Conservation (phyloP, 805 yeast species). For the Spathaspora sp. region DNA sequence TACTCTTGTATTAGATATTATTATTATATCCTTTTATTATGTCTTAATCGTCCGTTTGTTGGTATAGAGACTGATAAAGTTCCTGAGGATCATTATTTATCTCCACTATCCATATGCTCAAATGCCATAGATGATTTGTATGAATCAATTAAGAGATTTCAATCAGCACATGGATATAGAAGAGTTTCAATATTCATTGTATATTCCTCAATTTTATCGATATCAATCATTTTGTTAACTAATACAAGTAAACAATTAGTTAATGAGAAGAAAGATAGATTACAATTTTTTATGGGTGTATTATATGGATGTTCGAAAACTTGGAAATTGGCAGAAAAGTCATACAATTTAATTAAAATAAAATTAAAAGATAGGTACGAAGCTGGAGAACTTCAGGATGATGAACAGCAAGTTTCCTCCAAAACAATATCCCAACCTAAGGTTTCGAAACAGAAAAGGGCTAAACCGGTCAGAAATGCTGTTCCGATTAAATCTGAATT, state of each 20-base stretch:
- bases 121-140: constrained; percentile 42
- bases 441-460: background rate
- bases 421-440: background rate
- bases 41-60: constrained; percentile 59
- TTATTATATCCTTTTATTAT: constrained; percentile 55
- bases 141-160: constrained; percentile 34
- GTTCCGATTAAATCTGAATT: background rate
- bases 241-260: constrained; percentile 23
- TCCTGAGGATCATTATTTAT: constrained; percentile 14
- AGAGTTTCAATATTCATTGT: constrained; percentile 45
- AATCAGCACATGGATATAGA: constrained; percentile 34
- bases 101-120: constrained; percentile 33
- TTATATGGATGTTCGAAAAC: constrained; percentile 40
- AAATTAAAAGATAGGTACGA: constrained; percentile 22
- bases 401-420: background rate
- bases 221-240: constrained; percentile 38
- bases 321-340: constrained; percentile 46
- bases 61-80: constrained; percentile 24
- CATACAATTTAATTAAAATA: constrained; percentile 36
- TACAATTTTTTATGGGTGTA: constrained; percentile 38
- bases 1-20: constrained; percentile 50
- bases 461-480: background rate
- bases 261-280: constrained; percentile 21
- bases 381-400: constrained; percentile 3
- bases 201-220: constrained; percentile 44